Percentiles rank a stretch among this genome's conserved stretches.
These are phyloP conservation scores for Cryptosporidium tyzzeri DNA, from an alignment of 169 alveolate species.

Conservation along the genomic window DNA sequence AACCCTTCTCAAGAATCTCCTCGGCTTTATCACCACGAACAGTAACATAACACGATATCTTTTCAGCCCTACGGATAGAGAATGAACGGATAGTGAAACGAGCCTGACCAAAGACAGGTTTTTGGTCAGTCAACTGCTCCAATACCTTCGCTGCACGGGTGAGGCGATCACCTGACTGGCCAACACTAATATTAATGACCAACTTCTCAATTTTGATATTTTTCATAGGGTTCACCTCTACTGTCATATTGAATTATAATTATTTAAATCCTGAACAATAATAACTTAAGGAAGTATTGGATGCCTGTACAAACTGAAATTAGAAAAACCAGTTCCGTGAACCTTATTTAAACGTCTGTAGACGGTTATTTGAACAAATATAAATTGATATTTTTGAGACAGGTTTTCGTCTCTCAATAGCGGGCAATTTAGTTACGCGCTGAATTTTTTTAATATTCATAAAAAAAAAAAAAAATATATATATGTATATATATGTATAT, in stretches of 20 bases:
- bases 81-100: conserved; percentile 95
- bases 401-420: conserved; percentile 47
- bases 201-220: conserved; percentile 97
- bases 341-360: background rate
- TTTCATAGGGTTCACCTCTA: conserved; percentile 96
- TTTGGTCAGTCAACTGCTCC: conserved; percentile 98
- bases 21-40: conserved; percentile 99
- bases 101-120: conserved; percentile 97
- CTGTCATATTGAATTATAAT: conserved; percentile 38
- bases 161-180: conserved; percentile 98
- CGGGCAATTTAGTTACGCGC: conserved; percentile 35
- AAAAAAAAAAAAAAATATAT: too few species aligned
- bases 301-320: conserved; percentile 12
- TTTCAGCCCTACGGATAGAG: conserved; percentile 98
- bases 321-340: background rate
- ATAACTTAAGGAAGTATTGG: conserved; percentile 4
- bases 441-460: background rate
- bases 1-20: conserved; percentile 98
- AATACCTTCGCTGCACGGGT: conserved; percentile 99
- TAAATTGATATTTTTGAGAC: conserved; percentile 43
- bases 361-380: conserved; percentile 4
- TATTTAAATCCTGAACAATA: conserved; percentile 2
- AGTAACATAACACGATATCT: conserved; percentile 98
- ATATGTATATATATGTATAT: background rate
- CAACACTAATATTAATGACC: conserved; percentile 98